Evolutionary conservation across 257 asterid genomes (phyloP), one percentile per base, ranked within the genome.

Genomic region (Gentiana dahurica): DNA sequence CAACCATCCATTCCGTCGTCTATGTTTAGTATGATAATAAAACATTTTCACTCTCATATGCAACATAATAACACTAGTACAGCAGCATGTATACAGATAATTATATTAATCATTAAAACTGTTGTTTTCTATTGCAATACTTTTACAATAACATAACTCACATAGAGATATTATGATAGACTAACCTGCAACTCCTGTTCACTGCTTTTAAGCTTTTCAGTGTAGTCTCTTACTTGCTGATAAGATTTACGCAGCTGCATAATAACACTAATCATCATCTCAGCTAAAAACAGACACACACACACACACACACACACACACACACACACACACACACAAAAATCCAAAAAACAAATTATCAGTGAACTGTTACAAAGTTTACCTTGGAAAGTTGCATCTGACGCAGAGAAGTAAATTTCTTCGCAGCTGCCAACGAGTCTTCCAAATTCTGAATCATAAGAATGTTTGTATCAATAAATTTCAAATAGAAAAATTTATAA

Each of bases 181-280:
- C 79, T 59, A 67, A 87, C 95, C 95, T 83, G 85, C 54, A 89
- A 86, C 66, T 85, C 94, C 70, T 68, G 76, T 65, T 83, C 94
- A n/a, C 83, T 73, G 60, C 59, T 73, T 67, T 89, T 83, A 54
- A 79, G 79, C 54, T 68, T 82, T 64, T 82, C 86, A 12, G 67
- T 79, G 73, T 63, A 79, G 62, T 89, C 95, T 60, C 76, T 60
- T 68, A 81, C 79, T 69, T 83, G 89, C 68, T 64, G 70, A 75
- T 79, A 81, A 73, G 77, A 72, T 59, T 81, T 78, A 58, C 70
- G 81, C 73, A 85, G 64, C 97, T 85, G 86, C 83, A 76, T 35
- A 51, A 51, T 7, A 9, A 39, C 49, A 43, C 36, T 46, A 11
- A 46, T 39, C 70, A 63, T 49, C 7, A 48, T 47, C 34, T 46